Evolutionary conservation across 176 grass and related monocot genomes (phyloP).

Genomic region (Canna indica): DNA sequence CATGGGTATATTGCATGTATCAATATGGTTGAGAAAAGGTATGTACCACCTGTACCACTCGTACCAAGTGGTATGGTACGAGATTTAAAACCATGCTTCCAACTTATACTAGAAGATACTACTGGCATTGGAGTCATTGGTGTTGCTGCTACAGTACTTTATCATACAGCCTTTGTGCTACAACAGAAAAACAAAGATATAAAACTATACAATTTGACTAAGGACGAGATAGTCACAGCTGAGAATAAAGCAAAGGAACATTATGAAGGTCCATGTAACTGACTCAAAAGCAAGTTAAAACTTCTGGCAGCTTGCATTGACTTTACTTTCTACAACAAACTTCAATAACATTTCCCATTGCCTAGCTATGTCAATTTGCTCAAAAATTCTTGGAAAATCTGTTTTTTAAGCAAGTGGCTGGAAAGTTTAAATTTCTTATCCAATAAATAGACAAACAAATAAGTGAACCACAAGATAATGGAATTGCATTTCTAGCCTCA

Average conservation of each 20-base stretch:
- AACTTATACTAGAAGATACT: background rate
- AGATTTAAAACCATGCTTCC: background rate
- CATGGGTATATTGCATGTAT: no score
- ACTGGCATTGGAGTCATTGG: background rate
- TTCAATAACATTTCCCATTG: background rate
- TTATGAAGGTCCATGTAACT: no score
- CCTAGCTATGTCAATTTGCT: background rate
- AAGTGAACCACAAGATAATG: background rate
- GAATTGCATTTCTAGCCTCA: background rate
- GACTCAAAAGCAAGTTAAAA: no score
- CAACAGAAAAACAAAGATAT: background rate
- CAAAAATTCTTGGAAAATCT: background rate
- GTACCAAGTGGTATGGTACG: background rate
- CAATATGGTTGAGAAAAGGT: no score
- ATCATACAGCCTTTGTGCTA: background rate
- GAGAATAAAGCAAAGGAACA: background rate
- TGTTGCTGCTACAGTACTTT: background rate
- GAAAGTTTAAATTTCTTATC: background rate
- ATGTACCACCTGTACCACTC: no score
- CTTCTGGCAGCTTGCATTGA: background rate
- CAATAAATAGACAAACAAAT: background rate
- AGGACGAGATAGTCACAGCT: background rate
- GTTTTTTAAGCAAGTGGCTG: background rate
- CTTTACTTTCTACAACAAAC: background rate
- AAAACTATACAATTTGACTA: background rate